Base-by-base conservation (phyloP, 2,329 filamentous ascomycete genomes). In the Claviceps humidiphila region DNA sequence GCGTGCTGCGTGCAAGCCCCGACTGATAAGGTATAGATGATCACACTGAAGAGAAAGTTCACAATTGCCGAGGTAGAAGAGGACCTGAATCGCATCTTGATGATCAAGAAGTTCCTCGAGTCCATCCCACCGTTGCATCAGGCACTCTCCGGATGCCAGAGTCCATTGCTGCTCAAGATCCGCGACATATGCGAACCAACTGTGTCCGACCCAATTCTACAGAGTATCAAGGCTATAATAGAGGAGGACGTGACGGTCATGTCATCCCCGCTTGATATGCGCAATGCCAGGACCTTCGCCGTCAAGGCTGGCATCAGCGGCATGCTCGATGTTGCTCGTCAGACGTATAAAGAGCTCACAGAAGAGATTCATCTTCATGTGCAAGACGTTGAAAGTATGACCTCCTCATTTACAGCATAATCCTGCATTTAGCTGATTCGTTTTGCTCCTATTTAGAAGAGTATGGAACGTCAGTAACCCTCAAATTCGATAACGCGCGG, bases 221-320 rank as follows among this genome's bases (percentile, higher is more conserved):
- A 76, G 2, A 68, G 85, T 1, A 89, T 98, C 50, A 70, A 78
- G 45, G 69, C 74, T 14, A 80, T 80, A 0, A 83, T 98, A 58
- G 93, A 97, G 57, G 78, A 86, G 8, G 87, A 95, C 63, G 87
- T 89, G 0, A 78, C 76, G 0, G 94, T 86, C 58, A 85, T 87
- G 54, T 87, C 77, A 47, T 81, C 84, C 22, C 85, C 93, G 0
- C 74, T 97, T 4, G 91, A 96, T 56, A 73, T 95, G 53, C 80
- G 90, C 14, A 95, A 96, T 55, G 91, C 97, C 63, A 77, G 91
- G 56, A 87, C 85, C 0, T 96, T 94, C 69, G 91, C 91, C 22
- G 84, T 97, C 37, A 93, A 85, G 70, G 81, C 88, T 46, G 87
- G 88, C 0, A 81, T 93, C 43, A 89, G 88, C 59, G 87, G 87